Evolutionary conservation across 2,329 filamentous ascomycete species (phyloP).

Genomic region (Exophiala xenobiotica): DNA sequence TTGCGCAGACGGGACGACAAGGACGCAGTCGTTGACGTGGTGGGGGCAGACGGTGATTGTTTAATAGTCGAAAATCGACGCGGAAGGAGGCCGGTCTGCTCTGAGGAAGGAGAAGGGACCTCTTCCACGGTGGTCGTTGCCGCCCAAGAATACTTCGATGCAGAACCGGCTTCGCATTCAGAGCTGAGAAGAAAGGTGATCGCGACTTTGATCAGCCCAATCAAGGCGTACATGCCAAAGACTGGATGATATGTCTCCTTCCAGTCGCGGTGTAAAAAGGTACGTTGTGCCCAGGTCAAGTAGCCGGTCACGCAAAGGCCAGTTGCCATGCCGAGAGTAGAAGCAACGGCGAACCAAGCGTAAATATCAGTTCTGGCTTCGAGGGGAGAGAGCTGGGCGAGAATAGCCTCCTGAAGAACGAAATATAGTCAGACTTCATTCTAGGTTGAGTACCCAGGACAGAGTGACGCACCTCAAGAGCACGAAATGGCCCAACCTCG

Average conservation of each 20-base stretch:
- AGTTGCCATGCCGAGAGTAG: conserved; percentile 60
- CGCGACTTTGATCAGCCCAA: conserved; percentile 10
- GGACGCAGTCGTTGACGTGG: conserved; percentile 4
- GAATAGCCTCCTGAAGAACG: conserved; percentile 36
- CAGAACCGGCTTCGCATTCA: conserved; percentile 12
- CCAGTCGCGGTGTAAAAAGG: conserved; percentile 32
- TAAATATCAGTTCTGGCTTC: conserved; percentile 61
- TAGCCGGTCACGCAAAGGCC: conserved; percentile 50
- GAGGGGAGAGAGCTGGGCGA: conserved; percentile 60
- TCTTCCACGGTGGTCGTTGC: conserved; percentile 16
- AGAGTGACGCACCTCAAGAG: conserved; percentile 61
- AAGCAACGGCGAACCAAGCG: conserved; percentile 58
- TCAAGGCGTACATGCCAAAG: conserved; percentile 14
- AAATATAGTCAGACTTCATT: no score
- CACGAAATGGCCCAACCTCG: conserved; percentile 66
- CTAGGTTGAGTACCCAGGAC: no score
- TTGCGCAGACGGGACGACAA: conserved; percentile 11
- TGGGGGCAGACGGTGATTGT: conserved; percentile 13
- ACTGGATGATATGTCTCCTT: conserved; percentile 15
- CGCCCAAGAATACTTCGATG: conserved; percentile 12
- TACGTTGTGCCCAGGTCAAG: conserved; percentile 39
- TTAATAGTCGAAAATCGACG: conserved; percentile 6
- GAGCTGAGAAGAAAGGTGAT: conserved; percentile 12
- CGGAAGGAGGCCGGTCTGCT: conserved; percentile 17
- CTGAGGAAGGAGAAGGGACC: conserved; percentile 20